phyloP scores from a whole-genome alignment of 306 rosid genomes.

The Cercis canadensis region DNA sequence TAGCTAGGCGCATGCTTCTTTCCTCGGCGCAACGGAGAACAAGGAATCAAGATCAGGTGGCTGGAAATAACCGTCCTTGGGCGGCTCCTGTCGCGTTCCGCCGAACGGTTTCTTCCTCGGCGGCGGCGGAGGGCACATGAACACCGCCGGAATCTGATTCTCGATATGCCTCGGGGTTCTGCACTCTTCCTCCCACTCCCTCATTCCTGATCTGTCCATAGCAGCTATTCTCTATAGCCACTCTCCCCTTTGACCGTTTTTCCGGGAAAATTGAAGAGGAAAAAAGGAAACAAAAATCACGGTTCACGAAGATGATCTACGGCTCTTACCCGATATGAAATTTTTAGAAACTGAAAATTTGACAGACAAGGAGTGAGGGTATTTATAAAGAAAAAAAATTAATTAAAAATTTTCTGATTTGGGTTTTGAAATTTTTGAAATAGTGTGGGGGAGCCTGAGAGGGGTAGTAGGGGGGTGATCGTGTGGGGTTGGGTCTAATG shows the following conservation, averaged over 20 bases:
- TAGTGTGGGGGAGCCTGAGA: conserved; percentile 8
- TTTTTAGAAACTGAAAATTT: background rate
- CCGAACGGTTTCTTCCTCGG: conserved; percentile 65
- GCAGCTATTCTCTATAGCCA: background rate
- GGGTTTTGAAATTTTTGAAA: conserved; percentile 40
- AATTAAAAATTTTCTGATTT: too few species aligned
- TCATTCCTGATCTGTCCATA: conserved; percentile 31
- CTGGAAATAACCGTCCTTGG: conserved; percentile 69
- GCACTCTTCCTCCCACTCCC: conserved; percentile 55
- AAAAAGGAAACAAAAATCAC: background rate
- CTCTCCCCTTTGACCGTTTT: conserved; percentile 5
- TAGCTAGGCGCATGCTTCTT: conserved; percentile 54
- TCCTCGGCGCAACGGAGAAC: conserved; percentile 56
- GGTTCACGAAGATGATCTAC: conserved; percentile 3
- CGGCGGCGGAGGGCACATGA: conserved; percentile 70
- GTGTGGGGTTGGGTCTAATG: conserved; percentile 20
- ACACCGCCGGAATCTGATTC: conserved; percentile 55
- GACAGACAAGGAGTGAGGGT: background rate
- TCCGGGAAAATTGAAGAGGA: background rate
- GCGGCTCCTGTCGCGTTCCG: conserved; percentile 50
- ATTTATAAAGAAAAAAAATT: conserved; percentile 19
- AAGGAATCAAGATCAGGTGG: conserved; percentile 83
- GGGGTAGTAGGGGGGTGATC: background rate
- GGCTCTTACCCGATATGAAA: background rate
- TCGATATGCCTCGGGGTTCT: conserved; percentile 64